phyloP scores from a whole-genome alignment of 805 yeast genomes.

The Myxozyma nipponensis region DNA sequence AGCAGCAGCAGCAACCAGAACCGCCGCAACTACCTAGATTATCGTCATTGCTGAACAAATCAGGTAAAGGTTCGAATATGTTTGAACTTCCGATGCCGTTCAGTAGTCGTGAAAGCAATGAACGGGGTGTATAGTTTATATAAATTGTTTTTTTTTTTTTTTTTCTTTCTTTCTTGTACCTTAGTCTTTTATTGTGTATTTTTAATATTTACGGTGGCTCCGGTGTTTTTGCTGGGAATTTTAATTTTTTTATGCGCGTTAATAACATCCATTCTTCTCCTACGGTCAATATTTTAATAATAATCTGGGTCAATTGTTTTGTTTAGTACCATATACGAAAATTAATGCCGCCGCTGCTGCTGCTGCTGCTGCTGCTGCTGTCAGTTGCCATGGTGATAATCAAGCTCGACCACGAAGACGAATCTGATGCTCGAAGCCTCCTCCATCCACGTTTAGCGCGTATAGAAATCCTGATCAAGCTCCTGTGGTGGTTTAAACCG shows the following conservation, averaged over 20 bases:
- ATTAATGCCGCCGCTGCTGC: too few relatives aligned
- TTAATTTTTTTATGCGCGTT: too few relatives aligned
- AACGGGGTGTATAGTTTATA: slow-evolving; percentile 16
- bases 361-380: too few relatives aligned
- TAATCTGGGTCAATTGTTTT: too few relatives aligned
- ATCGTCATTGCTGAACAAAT: slow-evolving; percentile 5
- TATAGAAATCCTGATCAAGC: too few relatives aligned
- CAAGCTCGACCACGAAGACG: too few relatives aligned
- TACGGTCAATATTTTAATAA: neutral
- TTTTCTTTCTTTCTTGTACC: neutral
- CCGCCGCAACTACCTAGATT: slow-evolving; percentile 7
- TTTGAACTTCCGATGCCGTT: slow-evolving; percentile 22
- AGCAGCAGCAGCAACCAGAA: slow-evolving; percentile 2
- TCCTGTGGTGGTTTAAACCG: too few relatives aligned
- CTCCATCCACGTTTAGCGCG: too few relatives aligned
- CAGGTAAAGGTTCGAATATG: slow-evolving; percentile 1
- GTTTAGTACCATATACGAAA: too few relatives aligned
- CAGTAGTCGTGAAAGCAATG: slow-evolving; percentile 26
- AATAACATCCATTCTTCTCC: too few relatives aligned
- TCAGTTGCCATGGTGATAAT: too few relatives aligned
- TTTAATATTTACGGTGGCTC: neutral
- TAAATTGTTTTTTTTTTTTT: neutral
- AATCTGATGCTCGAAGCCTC: too few relatives aligned
- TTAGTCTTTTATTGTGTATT: neutral
- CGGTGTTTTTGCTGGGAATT: neutral